Base-by-base conservation (phyloP, 83 land plant species). In the Larix sibirica region DNA sequence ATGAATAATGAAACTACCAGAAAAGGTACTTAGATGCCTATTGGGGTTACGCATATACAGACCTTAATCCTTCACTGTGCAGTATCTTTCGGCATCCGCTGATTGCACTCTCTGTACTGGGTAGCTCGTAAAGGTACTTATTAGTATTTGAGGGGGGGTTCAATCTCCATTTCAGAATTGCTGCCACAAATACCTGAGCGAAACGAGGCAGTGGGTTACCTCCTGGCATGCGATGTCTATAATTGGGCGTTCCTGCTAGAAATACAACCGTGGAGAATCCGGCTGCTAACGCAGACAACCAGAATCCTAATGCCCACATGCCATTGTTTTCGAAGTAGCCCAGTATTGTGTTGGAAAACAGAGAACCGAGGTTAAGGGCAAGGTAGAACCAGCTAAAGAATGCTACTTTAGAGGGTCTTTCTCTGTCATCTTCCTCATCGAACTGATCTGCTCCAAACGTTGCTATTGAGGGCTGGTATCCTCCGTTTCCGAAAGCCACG, bases 391-490 rank as follows among this genome's bases (percentile, higher is more conserved):
- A 92, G 86, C 89, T 85, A 71, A 89, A 92, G 79, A 90, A 92
- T 2, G 88, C 73, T 16, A 84, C 83, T 79, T 89, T 89, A 18
- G 84, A 81, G 20, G 69, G 36, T 4, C 82, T 77, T 62, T 88
- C 90, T 20, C 64, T 86, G 2, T 84, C 85, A 68, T 86, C 85
- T 20, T 84, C 87, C 58, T 86, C 91, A 75, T 92, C 91, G 54
- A 92, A 92, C 66, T 92, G 94, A 69, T 92, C 94, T 31, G 90
- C 90, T 24, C 94, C 94, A 59, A 92, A 89, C 5, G 94, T 87
- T 6, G 94, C 88, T 4, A 87, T 84, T 14, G 56, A 83, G 18
- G 94, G 94, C 81, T 92, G 90, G 82, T 90, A 88, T 17, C 89
- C 92, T 62, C 94, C 94, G 54, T 85, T 83, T 12, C 94, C 94